Evolutionary conservation across 345 rosid species (phyloP).

Genomic region (Hypericum perforatum): DNA sequence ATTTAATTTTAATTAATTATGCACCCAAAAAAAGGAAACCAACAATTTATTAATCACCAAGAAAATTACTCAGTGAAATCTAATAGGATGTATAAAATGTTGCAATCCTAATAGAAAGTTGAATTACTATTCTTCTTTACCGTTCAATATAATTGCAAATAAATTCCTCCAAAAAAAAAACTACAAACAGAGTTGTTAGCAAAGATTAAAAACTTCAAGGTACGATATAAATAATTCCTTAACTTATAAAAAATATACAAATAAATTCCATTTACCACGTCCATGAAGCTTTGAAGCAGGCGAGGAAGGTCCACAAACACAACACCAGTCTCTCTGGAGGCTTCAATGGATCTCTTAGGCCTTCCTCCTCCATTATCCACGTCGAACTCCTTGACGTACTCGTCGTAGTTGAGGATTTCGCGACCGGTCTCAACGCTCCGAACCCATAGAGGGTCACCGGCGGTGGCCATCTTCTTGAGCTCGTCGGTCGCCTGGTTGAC

Average conservation of each 20-base stretch:
- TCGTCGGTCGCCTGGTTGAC: constrained; percentile 76
- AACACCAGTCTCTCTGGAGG: constrained; percentile 70
- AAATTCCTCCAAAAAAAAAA: too few relatives aligned
- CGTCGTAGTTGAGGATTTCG: constrained; percentile 90
- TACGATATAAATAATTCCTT: too few relatives aligned
- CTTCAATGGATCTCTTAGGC: constrained; percentile 65
- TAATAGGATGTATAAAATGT: too few relatives aligned
- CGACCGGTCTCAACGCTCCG: constrained; percentile 87
- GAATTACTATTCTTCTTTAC: too few relatives aligned
- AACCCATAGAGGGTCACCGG: constrained; percentile 73
- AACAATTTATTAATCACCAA: neutral
- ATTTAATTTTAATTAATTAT: too few relatives aligned
- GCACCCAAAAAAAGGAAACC: neutral
- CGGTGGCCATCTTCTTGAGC: constrained; percentile 70
- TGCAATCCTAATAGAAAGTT: too few relatives aligned
- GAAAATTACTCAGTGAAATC: too few relatives aligned
- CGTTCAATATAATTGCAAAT: too few relatives aligned
- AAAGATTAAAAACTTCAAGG: too few relatives aligned
- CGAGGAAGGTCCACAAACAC: constrained; percentile 76
- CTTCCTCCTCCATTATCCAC: constrained; percentile 25
- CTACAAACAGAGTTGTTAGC: too few relatives aligned
- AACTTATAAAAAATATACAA: too few relatives aligned
- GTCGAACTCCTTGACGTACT: constrained; percentile 66
- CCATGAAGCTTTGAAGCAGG: constrained; percentile 77
- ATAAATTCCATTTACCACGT: constrained; percentile 41